Base-by-base conservation (phyloP, 1,284 basidiomycete species). In the Melampsora americana region DNA sequence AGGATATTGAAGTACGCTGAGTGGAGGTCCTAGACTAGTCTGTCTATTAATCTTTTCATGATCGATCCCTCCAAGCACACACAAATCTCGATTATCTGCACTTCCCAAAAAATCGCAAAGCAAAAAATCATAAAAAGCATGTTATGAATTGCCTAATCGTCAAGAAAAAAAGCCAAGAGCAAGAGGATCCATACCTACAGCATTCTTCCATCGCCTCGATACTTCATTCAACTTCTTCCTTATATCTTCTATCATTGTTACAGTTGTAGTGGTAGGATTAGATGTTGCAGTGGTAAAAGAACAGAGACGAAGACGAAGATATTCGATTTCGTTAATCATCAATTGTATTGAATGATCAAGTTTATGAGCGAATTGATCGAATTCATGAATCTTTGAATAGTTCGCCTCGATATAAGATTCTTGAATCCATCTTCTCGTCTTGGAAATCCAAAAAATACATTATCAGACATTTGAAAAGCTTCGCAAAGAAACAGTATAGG, bases 21-120 rank as follows among this genome's bases (percentile, higher is more conserved):
- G 4, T 23, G 53, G 53, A 23, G 72, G 72, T 50, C 72, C 72
- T 28, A 74, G 48, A 59, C 72, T 74, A 30, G 72, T 74, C 56
- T 74, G 65, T 20, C 66, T 44, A 35, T 42, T 30, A 5, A 65
- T 20, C n/a, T 64, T 66, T 50, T 39, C 56, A 23, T 59, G 53
- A 12, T 68, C 56, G 39, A 59, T 62, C 30, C 62, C 56, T 14
- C 66, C 65, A 56, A 76, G 48, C 3, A 76, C 73, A 50, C 44
- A 48, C 23, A 68, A 69, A 64, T 76, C 73, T 12, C 73, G 64
- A 67, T 74, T 74, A 35, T 74, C 72, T 74, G n/a, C 35, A 18
- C 53, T 56, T 23, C 7, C 53, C 53, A 18, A 62, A 35, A 26
- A 62, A 35, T 35, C 5, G 2, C 61, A 28, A 26, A 32, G 2